Percentiles rank a stretch among this genome's conserved stretches.
Evolutionary conservation across 2,329 filamentous ascomycete species (phyloP).

Genomic region (Cladophialophora bantiana): DNA sequence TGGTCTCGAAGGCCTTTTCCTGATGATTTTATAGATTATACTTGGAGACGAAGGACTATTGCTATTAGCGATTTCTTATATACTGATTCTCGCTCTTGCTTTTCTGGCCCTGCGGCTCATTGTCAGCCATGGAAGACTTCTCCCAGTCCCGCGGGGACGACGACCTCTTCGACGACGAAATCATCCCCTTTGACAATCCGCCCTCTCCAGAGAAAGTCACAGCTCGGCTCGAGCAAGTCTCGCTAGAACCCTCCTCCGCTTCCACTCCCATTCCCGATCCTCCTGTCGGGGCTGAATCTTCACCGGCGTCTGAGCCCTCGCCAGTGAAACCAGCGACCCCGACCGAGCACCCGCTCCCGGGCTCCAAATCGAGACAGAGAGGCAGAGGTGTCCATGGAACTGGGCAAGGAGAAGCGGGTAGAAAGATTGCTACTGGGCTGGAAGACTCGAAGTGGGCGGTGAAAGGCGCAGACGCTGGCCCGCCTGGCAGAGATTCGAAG

Average conservation of each 20-base stretch:
- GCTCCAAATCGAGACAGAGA: conserved; percentile 25
- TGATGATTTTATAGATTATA: not conserved
- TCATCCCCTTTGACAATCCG: conserved; percentile 51
- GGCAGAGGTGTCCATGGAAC: conserved; percentile 24
- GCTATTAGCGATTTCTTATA: not conserved
- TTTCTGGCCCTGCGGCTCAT: not conserved
- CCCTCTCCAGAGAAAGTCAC: conserved; percentile 41
- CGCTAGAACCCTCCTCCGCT: conserved; percentile 24
- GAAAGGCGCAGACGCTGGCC: conserved; percentile 20
- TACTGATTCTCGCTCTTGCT: not conserved
- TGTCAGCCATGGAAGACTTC: conserved; percentile 53
- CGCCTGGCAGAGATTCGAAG: not conserved
- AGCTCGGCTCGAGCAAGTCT: conserved; percentile 32
- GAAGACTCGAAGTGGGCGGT: conserved; percentile 38
- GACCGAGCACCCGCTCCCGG: conserved; percentile 11
- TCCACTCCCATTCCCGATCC: not conserved
- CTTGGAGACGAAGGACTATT: not conserved
- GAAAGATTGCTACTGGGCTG: conserved; percentile 34
- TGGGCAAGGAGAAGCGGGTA: conserved; percentile 28
- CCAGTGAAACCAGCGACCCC: conserved; percentile 6
- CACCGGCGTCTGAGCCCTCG: not conserved
- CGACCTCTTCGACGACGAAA: conserved; percentile 60
- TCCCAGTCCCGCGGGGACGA: conserved; percentile 59
- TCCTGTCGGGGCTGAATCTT: conserved; percentile 15
- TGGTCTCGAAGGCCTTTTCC: not conserved